phyloP scores from a whole-genome alignment of 176 grass and related monocot genomes.

The Tillandsia fasciculata region DNA sequence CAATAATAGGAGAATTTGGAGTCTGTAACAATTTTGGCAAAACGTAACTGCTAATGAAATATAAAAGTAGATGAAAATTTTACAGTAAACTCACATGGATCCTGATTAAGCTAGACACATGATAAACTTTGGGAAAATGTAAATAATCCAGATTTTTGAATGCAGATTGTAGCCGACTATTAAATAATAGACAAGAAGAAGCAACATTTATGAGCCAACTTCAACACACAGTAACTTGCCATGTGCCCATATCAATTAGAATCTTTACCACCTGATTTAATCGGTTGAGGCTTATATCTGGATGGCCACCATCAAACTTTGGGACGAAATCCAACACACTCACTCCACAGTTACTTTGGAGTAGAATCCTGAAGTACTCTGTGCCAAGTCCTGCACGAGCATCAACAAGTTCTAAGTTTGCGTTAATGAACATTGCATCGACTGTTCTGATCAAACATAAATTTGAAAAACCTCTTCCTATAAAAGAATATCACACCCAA shows the following conservation, averaged over 20 bases:
- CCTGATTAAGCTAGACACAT: too few species aligned
- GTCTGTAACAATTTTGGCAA: conserved; percentile 44
- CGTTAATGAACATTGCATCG: not conserved
- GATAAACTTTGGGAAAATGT: too few species aligned
- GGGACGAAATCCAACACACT: conserved; percentile 82
- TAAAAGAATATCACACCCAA: conserved; percentile 34
- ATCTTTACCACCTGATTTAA: conserved; percentile 60
- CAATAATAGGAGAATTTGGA: conserved; percentile 61
- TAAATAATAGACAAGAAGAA: too few species aligned
- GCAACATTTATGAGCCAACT: not conserved
- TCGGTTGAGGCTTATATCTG: conserved; percentile 74
- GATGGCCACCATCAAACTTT: conserved; percentile 27
- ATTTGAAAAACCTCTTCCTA: not conserved
- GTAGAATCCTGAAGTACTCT: conserved; percentile 66
- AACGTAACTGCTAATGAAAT: not conserved
- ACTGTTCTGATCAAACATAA: not conserved
- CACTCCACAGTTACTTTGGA: conserved; percentile 90
- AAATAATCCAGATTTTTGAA: too few species aligned
- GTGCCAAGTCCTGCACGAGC: conserved; percentile 49
- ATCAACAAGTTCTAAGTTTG: not conserved
- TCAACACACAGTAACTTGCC: not conserved
- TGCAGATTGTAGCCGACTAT: too few species aligned
- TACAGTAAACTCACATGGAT: too few species aligned
- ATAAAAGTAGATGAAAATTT: too few species aligned
- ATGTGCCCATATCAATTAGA: not conserved